Percentiles rank a stretch among this genome's conserved stretches.
These are phyloP conservation scores for Volutella citrinella DNA, from an alignment of 2,329 filamentous ascomycete species.

Conservation along the genomic window DNA sequence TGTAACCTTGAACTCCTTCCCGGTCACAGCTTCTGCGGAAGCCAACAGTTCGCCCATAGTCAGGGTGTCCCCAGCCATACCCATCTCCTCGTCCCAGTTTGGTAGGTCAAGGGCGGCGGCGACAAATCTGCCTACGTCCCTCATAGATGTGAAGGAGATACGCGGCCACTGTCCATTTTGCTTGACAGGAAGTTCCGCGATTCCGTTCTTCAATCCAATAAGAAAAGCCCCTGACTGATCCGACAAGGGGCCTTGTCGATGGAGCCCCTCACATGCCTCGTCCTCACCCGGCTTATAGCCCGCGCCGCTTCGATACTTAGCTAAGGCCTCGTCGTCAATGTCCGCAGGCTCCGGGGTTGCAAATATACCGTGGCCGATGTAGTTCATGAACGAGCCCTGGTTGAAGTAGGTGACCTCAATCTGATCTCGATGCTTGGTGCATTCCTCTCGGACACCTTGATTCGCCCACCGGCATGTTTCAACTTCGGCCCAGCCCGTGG, in stretches of 20 bases:
- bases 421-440: background rate
- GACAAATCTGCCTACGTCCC: background rate
- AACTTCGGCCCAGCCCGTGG: conserved; percentile 1
- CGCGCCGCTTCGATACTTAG: background rate
- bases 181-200: background rate
- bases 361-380: background rate
- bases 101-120: background rate
- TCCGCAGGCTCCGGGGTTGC: background rate
- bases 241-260: conserved; percentile 1
- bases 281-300: background rate
- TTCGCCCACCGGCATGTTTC: background rate
- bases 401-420: background rate
- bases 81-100: background rate
- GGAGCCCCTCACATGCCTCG: background rate
- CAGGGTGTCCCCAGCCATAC: background rate
- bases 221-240: background rate
- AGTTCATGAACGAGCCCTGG: background rate
- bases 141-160: background rate
- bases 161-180: background rate
- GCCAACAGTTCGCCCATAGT: conserved; percentile 1
- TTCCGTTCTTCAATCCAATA: background rate
- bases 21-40: background rate
- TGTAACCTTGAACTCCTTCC: conserved; percentile 1
- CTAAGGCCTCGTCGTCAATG: background rate
- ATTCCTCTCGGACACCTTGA: conserved; percentile 1